Percentiles rank a stretch among this genome's conserved stretches.
These are phyloP conservation scores for Chytridium lagenaria DNA, from an alignment of 371 early-diverging fungal species.

Conservation along the genomic window DNA sequence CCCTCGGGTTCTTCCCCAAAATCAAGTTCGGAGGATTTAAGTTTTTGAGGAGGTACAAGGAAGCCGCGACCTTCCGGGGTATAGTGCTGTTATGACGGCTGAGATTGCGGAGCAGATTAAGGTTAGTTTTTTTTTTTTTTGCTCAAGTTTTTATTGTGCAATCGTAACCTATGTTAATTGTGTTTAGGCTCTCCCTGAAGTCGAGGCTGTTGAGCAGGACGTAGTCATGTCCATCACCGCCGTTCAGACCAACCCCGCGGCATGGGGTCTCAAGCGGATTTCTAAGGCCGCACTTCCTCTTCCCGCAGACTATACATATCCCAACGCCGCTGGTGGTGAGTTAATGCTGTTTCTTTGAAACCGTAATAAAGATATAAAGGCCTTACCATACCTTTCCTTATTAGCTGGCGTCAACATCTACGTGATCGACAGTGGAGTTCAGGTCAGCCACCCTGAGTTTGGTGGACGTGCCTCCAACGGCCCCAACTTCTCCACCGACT, in stretches of 20 bases:
- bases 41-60: conserved; percentile 24
- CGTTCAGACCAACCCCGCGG: conserved; percentile 10
- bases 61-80: conserved; percentile 24
- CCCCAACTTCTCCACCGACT: background rate
- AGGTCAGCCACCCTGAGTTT: background rate
- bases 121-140: background rate
- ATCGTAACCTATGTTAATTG: background rate
- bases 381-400: conserved; percentile 68
- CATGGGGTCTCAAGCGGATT: no score
- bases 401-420: no score
- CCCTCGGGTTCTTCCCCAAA: no score
- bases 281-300: no score
- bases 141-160: background rate
- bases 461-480: no score
- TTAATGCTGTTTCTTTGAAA: no score
- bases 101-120: conserved; percentile 22
- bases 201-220: conserved; percentile 34
- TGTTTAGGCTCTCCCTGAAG: conserved; percentile 17
- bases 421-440: conserved; percentile 20
- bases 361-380: no score
- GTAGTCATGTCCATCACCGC: conserved; percentile 21
- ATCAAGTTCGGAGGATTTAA: conserved; percentile 4
- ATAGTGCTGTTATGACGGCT: conserved; percentile 25
- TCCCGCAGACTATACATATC: no score
- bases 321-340: conserved; percentile 40